Percentiles rank a stretch among this genome's conserved stretches.
phyloP scores from a whole-genome alignment of 495 filamentous ascomycete genomes.

The Amphirosellinia nigrospora region DNA sequence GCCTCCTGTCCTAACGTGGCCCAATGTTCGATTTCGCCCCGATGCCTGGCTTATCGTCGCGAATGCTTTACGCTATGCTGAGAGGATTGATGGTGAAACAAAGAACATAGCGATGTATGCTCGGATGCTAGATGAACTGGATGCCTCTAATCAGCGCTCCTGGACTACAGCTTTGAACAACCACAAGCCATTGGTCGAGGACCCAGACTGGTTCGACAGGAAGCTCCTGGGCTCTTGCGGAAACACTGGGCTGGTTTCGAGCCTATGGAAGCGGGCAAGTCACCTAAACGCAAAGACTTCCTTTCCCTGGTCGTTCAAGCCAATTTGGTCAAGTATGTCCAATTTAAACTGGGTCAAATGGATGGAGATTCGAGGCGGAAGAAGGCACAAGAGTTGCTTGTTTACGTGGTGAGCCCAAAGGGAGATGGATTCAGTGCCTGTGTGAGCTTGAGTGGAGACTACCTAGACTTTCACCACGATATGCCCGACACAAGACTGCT shows the following conservation, averaged over 20 bases:
- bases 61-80: conserved; percentile 39
- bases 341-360: conserved; percentile 27
- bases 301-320: conserved; percentile 39
- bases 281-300: conserved; percentile 41
- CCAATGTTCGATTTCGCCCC: conserved; percentile 37
- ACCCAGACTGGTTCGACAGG: conserved; percentile 39
- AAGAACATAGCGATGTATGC: conserved; percentile 32
- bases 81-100: conserved; percentile 34
- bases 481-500: conserved; percentile 40
- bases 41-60: conserved; percentile 41
- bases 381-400: conserved; percentile 39
- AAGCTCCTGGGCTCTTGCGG: conserved; percentile 32
- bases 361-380: conserved; percentile 27
- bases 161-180: conserved; percentile 37
- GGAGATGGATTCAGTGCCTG: conserved; percentile 42
- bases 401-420: conserved; percentile 37
- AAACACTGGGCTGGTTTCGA: conserved; percentile 42
- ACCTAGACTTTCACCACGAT: conserved; percentile 43
- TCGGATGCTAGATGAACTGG: conserved; percentile 37
- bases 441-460: conserved; percentile 37
- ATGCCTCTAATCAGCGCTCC: conserved; percentile 34
- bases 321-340: conserved; percentile 38
- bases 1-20: conserved; percentile 37
- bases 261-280: conserved; percentile 44
- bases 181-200: conserved; percentile 41